phyloP scores from a whole-genome alignment of 2,329 filamentous ascomycete genomes.

The Xylaria sp. region DNA sequence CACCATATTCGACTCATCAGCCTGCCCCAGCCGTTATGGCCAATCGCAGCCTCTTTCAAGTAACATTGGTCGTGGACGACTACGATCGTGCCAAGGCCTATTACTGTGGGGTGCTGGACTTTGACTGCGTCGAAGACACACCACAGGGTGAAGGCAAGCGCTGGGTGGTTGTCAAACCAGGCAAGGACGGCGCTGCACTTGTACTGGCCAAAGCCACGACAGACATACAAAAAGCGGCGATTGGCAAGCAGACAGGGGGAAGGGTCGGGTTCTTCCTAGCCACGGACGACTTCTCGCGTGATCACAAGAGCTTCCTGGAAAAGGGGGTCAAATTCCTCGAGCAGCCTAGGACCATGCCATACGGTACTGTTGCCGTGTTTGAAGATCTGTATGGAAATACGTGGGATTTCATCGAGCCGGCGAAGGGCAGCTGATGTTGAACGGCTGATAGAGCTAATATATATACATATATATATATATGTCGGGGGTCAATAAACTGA shows the following conservation, averaged over 20 bases:
- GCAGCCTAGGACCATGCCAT: conserved; percentile 29
- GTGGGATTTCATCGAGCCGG: conserved; percentile 33
- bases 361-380: conserved; percentile 33
- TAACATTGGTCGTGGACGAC: conserved; percentile 33
- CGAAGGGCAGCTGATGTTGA: neutral
- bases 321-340: conserved; percentile 35
- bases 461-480: neutral
- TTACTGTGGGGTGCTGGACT: conserved; percentile 33
- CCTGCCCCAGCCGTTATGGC: conserved; percentile 5
- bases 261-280: conserved; percentile 35
- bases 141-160: conserved; percentile 29
- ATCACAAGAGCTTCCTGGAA: conserved; percentile 23
- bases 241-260: conserved; percentile 32
- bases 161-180: conserved; percentile 31
- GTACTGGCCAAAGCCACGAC: conserved; percentile 32
- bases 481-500: neutral
- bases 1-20: neutral
- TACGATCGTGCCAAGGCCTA: conserved; percentile 37
- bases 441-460: neutral
- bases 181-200: conserved; percentile 28
- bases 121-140: conserved; percentile 29
- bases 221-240: conserved; percentile 23
- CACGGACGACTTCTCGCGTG: conserved; percentile 33
- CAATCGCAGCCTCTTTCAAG: conserved; percentile 33
- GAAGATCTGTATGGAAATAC: conserved; percentile 35